These are phyloP conservation scores for Scutellaria galericulata DNA, from an alignment of 257 asterid genomes.

Conservation along the genomic window DNA sequence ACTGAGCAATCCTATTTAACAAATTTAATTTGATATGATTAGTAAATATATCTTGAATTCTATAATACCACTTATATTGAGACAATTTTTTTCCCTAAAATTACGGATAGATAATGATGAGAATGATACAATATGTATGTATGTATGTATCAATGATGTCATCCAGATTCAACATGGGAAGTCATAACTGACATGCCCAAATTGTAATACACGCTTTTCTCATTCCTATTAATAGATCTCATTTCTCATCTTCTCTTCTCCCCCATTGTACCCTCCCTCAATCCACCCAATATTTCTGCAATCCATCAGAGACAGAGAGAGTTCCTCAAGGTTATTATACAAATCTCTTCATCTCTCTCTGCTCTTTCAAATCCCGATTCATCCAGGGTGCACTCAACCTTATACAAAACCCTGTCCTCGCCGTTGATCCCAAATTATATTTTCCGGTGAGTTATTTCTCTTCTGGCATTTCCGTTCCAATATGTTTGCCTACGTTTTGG, in stretches of 20 bases:
- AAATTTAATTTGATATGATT: too few species aligned
- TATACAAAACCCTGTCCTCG: slow-evolving; percentile 21
- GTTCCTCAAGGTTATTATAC: background rate
- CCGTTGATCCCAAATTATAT: slow-evolving; percentile 8
- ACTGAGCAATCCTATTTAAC: too few species aligned
- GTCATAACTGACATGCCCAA: slow-evolving; percentile 22
- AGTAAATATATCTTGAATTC: too few species aligned
- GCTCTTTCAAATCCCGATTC: slow-evolving; percentile 27
- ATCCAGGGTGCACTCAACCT: slow-evolving; percentile 7
- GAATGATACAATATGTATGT: background rate
- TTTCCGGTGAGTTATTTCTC: slow-evolving; percentile 25
- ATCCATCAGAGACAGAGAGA: slow-evolving; percentile 25
- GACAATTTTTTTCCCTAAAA: too few species aligned
- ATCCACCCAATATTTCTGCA: slow-evolving; percentile 26
- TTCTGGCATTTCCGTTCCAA: background rate
- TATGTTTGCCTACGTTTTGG: background rate
- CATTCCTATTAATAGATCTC: slow-evolving; percentile 32
- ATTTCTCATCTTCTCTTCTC: background rate
- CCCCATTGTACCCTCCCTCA: slow-evolving; percentile 21
- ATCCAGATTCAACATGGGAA: slow-evolving; percentile 32
- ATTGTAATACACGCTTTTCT: slow-evolving; percentile 22
- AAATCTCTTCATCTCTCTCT: slow-evolving; percentile 35
- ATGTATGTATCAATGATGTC: background rate
- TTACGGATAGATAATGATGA: background rate
- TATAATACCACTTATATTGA: too few species aligned